Conservation (phyloP, 257 asterid species). For the Vinca minor region DNA sequence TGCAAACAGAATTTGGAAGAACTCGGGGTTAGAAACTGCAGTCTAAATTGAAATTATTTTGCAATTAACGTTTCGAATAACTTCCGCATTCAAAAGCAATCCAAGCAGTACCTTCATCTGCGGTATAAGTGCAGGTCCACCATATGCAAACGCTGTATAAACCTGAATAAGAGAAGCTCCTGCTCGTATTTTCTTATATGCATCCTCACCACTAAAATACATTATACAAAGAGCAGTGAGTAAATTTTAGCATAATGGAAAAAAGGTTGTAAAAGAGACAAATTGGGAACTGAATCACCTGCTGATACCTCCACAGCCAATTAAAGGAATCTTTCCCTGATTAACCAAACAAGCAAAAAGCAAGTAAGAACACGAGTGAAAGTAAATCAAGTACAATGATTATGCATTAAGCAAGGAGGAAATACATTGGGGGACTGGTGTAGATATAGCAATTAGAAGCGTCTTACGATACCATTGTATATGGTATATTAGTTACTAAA, state of each 20-base stretch:
- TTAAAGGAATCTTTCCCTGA: slow-evolving; percentile 77
- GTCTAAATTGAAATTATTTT: not conserved
- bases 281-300: slow-evolving; percentile 38
- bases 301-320: slow-evolving; percentile 94
- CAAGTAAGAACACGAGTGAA: not conserved
- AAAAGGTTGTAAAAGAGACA: not conserved
- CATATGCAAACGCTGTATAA: slow-evolving; percentile 89
- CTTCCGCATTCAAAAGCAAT: not conserved
- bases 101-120: slow-evolving; percentile 58
- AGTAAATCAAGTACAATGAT: not conserved
- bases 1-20: not conserved
- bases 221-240: not conserved
- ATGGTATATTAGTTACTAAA: too few relatives aligned
- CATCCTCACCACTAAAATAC: slow-evolving; percentile 76
- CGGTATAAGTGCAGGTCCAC: slow-evolving; percentile 97
- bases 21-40: not conserved
- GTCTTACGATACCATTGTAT: not conserved
- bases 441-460: not conserved
- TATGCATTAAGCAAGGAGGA: not conserved
- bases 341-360: slow-evolving; percentile 1
- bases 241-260: not conserved
- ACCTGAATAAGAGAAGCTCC: slow-evolving; percentile 96
- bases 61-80: not conserved
- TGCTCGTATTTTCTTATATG: slow-evolving; percentile 86
- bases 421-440: not conserved